phyloP scores from a whole-genome alignment of 2,329 filamentous ascomycete species.

The Aspergillus thermomutatus region DNA sequence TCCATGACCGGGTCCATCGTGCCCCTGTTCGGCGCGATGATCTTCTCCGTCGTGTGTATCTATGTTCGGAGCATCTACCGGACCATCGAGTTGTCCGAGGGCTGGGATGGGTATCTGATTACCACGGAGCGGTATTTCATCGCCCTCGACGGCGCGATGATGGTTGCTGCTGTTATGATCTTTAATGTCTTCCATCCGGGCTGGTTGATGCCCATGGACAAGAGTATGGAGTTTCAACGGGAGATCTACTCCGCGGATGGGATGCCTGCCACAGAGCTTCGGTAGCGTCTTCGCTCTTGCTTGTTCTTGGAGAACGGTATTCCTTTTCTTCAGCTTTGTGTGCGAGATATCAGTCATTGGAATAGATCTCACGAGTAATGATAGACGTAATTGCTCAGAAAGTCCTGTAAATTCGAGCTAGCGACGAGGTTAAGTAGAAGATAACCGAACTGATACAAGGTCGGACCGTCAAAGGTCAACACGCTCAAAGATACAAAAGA shows the following conservation, averaged over 20 bases:
- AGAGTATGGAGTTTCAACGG: constrained; percentile 7
- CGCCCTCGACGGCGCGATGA: constrained; percentile 49
- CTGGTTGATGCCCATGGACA: constrained; percentile 31
- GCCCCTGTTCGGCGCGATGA: constrained; percentile 37
- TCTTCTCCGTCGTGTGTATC: constrained; percentile 44
- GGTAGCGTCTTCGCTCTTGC: neutral
- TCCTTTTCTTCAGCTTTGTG: neutral
- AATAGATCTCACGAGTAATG: neutral
- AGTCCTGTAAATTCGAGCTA: neutral
- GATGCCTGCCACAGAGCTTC: constrained; percentile 9
- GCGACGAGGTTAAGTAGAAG: neutral
- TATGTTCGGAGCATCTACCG: constrained; percentile 51
- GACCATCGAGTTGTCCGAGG: constrained; percentile 49
- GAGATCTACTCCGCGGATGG: constrained; percentile 11
- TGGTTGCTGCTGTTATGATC: constrained; percentile 45
- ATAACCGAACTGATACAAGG: neutral
- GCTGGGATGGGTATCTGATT: constrained; percentile 51
- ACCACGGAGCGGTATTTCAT: constrained; percentile 51
- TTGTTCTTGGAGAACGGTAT: neutral
- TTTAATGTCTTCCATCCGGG: constrained; percentile 47
- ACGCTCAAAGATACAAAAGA: neutral
- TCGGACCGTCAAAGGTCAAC: neutral
- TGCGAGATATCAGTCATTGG: neutral
- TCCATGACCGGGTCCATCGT: constrained; percentile 23
- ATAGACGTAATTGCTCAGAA: neutral